phyloP scores from a whole-genome alignment of 2,329 filamentous ascomycete species.

The Fusarium fujikuroi region DNA sequence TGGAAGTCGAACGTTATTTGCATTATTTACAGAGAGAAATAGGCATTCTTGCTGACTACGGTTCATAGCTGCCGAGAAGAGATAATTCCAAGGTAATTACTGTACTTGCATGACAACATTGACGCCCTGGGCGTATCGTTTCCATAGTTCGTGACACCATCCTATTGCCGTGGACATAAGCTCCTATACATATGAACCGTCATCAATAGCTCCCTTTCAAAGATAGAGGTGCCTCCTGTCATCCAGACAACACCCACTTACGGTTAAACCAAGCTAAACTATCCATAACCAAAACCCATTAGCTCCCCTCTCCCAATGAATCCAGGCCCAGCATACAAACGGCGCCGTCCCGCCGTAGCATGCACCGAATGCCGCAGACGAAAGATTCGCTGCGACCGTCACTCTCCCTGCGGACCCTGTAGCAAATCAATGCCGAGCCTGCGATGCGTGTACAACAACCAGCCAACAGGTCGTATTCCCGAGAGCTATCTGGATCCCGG shows the following conservation, averaged over 20 bases:
- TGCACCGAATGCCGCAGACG: constrained; percentile 5
- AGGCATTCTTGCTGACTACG: background rate
- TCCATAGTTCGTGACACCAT: no score
- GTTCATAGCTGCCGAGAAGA: background rate
- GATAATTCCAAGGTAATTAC: background rate
- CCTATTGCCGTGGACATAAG: background rate
- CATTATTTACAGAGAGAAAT: background rate
- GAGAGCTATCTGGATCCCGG: background rate
- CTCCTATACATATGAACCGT: background rate
- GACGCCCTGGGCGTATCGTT: background rate
- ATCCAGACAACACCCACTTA: background rate
- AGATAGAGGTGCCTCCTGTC: background rate
- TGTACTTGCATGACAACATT: background rate
- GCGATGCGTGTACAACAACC: constrained; percentile 7
- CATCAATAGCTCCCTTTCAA: background rate
- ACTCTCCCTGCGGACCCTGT: constrained; percentile 5
- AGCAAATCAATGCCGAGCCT: constrained; percentile 5
- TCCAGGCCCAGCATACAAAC: constrained; percentile 7
- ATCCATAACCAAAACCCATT: background rate
- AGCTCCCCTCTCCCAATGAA: background rate
- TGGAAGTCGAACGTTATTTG: background rate
- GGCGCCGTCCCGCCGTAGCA: constrained; percentile 2
- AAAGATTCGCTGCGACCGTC: constrained; percentile 9
- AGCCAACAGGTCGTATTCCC: background rate
- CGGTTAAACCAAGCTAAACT: background rate